Base-by-base conservation (phyloP, 208 protist species). In the Leishmania tarentolae region DNA sequence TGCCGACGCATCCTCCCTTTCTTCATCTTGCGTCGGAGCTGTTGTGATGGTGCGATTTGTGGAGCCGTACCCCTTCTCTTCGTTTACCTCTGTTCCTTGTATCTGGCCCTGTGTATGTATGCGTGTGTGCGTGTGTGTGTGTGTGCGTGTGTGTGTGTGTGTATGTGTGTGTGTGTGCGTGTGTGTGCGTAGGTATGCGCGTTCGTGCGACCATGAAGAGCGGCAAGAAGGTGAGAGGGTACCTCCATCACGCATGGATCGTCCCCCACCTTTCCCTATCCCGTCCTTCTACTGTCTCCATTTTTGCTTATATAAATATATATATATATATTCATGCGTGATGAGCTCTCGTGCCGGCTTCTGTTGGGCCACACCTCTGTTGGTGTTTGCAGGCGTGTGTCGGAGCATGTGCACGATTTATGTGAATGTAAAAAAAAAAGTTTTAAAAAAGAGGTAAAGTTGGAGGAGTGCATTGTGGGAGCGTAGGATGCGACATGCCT, bases 111-210 rank as follows among this genome's bases (percentile, higher is more conserved):
- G 21, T 53, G 50, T 53, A 53, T 61, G 24, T 61, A 5, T 31
- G n/a, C n/a, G n/a, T n/a, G n/a, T n/a, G 50, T 15, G 15, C 50
- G 50, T 53, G 9, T 6, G 6, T 15, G 6, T 53, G 9, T 53
- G 50, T 53, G 50, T 53, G 50, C 50, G 50, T 15, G 50, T 15
- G 9, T 53, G 50, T 15, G 9, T 53, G n/a, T n/a, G n/a, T n/a
- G n/a, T n/a, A n/a, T 53, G 9, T 53, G 9, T 15, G 50, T 53
- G 6, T 15, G 9, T 6, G 15, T 15, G 50, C 50, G 9, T 15
- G 37, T 21, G 65, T 83, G 42, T 42, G 47, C 63, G 35, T 66
- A n/a, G 69, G 63, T 68, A 69, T 75, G 44, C 70, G 46, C 72
- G 21, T 76, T 42, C 71, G 28, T 24, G 24, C 40, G 17, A 35